Base-by-base conservation (phyloP, 345 rosid genomes). In the Carallia pectinifolia region DNA sequence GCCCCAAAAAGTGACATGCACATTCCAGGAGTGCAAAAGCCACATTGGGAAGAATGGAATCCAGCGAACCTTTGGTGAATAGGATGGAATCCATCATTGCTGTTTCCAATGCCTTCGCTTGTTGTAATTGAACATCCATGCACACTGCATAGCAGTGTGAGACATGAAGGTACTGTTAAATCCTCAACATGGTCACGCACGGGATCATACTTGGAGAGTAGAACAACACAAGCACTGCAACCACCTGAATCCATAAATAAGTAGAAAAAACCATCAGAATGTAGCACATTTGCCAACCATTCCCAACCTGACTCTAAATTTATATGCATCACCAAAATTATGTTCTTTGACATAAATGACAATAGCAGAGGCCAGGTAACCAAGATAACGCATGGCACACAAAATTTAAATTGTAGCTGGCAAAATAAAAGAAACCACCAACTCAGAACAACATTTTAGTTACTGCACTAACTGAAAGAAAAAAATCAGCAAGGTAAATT, bases 11-110 rank as follows among this genome's bases (percentile, higher is more conserved):
- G 80, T 3, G 97, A 91, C 58, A 94, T 76, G 40, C 97, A 94
- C 89, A 94, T 88, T 69, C 98, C 98, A 0, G 98, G 97, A 31
- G 96, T 94, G 69, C 98, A 94, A 72, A 86, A 94, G 38, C 97
- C 97, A 56, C 98, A 92, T 55, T 94, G 97, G 70, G 97, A 88
- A 67, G 99, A 92, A 61, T 94, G 96, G 66, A 94, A 94, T 5
- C 95, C 96, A 0, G 86, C 40, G 10, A 94, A 82, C 56, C 99
- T 82, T 64, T 86, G 71, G 36, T 94, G 99, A 62, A 94, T 94
- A 0, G 93, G 83, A 66, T 91, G 99, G 72, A 90, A 91, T 4
- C 97, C 99, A 27, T 81, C 80, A 75, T 77, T 87, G 55, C 85
- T 83, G 72, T 83, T 91, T 67, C 97, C 97, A 17, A 94, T 85